phyloP scores from a whole-genome alignment of 345 rosid species.

The Turritis glabra region DNA sequence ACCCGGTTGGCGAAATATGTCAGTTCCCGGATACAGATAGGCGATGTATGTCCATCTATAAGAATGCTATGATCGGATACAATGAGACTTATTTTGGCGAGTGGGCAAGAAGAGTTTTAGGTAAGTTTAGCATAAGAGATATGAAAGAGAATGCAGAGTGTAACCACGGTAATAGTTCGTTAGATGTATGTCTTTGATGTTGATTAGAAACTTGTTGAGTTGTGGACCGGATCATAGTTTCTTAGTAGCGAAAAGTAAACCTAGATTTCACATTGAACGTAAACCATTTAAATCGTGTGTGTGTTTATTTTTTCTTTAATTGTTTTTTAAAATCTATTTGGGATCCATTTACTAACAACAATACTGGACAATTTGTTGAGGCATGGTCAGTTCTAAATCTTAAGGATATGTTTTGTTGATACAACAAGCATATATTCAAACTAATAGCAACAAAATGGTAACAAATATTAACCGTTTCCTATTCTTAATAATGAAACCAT shows the following conservation, averaged over 20 bases:
- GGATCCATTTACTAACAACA: too few relatives aligned
- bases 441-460: background rate
- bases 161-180: background rate
- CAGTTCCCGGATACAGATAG: slow-evolving; percentile 57
- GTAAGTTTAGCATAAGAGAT: slow-evolving; percentile 42
- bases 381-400: background rate
- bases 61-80: slow-evolving; percentile 57
- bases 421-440: slow-evolving; percentile 10
- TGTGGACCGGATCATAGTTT: background rate
- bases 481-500: slow-evolving; percentile 2
- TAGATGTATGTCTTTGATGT: background rate
- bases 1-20: slow-evolving; percentile 58
- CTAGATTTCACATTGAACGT: too few relatives aligned
- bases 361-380: background rate
- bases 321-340: too few relatives aligned
- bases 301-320: too few relatives aligned
- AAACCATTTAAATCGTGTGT: too few relatives aligned
- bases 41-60: slow-evolving; percentile 73
- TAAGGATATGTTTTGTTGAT: slow-evolving; percentile 18
- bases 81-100: slow-evolving; percentile 52
- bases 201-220: background rate
- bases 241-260: too few relatives aligned
- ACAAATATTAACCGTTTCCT: background rate
- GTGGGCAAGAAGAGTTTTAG: slow-evolving; percentile 57
- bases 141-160: slow-evolving; percentile 13